These are phyloP conservation scores for Emericellopsis cladophorae DNA, from an alignment of 2,329 filamentous ascomycete species.

Conservation along the genomic window DNA sequence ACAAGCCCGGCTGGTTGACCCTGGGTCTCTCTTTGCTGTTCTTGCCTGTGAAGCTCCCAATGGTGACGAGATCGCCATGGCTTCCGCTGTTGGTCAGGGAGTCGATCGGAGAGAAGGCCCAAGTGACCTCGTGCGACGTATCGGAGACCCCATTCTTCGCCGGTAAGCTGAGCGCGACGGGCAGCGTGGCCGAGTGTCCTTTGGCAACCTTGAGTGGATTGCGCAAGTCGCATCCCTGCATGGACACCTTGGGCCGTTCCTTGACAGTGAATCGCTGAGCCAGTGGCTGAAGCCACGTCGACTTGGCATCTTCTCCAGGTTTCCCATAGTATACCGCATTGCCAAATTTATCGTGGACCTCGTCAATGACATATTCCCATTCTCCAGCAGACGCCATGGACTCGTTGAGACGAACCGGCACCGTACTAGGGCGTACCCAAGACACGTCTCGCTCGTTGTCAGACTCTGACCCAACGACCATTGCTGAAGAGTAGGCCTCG, in stretches of 20 bases:
- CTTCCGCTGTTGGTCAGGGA: slow-evolving; percentile 58
- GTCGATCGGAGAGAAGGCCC: slow-evolving; percentile 68
- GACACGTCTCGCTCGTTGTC: slow-evolving; percentile 48
- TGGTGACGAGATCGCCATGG: slow-evolving; percentile 45
- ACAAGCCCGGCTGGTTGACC: slow-evolving; percentile 71
- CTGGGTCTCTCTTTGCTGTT: slow-evolving; percentile 48
- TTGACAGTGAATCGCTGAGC: slow-evolving; percentile 75
- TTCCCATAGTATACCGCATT: slow-evolving; percentile 69
- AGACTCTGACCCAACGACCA: slow-evolving; percentile 50
- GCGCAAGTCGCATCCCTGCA: slow-evolving; percentile 66
- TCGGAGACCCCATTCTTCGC: slow-evolving; percentile 36
- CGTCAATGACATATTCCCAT: slow-evolving; percentile 85
- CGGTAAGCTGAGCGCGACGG: slow-evolving; percentile 55
- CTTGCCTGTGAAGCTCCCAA: slow-evolving; percentile 48
- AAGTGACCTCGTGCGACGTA: slow-evolving; percentile 60
- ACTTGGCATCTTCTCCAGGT: slow-evolving; percentile 56
- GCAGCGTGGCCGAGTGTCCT: slow-evolving; percentile 54
- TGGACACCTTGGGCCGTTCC: slow-evolving; percentile 63
- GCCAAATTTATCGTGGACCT: slow-evolving; percentile 82
- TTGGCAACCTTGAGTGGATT: slow-evolving; percentile 75
- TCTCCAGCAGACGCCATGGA: slow-evolving; percentile 66
- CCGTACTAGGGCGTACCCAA: slow-evolving; percentile 66
- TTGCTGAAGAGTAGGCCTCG: slow-evolving; percentile 68
- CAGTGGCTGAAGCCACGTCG: slow-evolving; percentile 47
- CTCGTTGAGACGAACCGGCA: slow-evolving; percentile 80